These are phyloP conservation scores for Fulvia fulva DNA, from an alignment of 2,329 filamentous ascomycete species.

Conservation along the genomic window DNA sequence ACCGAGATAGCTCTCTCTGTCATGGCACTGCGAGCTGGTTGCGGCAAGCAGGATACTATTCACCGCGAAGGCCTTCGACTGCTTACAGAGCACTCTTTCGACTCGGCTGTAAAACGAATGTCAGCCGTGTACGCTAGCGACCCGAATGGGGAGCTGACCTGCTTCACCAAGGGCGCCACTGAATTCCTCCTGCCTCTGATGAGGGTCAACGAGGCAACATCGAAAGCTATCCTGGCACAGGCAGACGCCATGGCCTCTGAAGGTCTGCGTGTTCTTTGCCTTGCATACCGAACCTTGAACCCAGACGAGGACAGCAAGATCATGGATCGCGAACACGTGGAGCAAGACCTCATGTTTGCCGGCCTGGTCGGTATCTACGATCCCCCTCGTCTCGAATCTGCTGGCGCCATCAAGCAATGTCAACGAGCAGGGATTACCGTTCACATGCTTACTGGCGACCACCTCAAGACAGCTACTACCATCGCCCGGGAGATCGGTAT, in stretches of 20 bases:
- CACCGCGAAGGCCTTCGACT: constrained; percentile 9
- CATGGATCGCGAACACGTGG: constrained; percentile 21
- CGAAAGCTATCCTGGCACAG: constrained; percentile 24
- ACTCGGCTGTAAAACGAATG: constrained; percentile 35
- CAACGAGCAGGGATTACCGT: constrained; percentile 47
- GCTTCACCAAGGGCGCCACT: constrained; percentile 34
- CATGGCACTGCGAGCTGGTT: constrained; percentile 60
- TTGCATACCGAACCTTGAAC: constrained; percentile 23
- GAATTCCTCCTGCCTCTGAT: constrained; percentile 32
- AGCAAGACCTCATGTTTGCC: constrained; percentile 28
- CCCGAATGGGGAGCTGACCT: constrained; percentile 12
- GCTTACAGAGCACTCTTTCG: constrained; percentile 32
- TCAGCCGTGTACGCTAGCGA: constrained; percentile 27
- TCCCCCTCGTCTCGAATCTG: constrained; percentile 51
- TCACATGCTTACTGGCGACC: constrained; percentile 49
- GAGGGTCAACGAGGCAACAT: constrained; percentile 18
- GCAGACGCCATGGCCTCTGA: constrained; percentile 30
- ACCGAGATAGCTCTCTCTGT: constrained; percentile 73
- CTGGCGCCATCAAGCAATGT: constrained; percentile 41
- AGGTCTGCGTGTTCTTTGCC: constrained; percentile 33
- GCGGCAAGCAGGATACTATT: constrained; percentile 19
- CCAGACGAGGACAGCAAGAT: constrained; percentile 8
- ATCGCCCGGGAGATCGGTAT: constrained; percentile 48
- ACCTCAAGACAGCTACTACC: constrained; percentile 44
- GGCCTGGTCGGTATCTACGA: constrained; percentile 41